Evolutionary conservation across 208 protist species (phyloP).

Genomic region (Trypanosoma cruzi): DNA sequence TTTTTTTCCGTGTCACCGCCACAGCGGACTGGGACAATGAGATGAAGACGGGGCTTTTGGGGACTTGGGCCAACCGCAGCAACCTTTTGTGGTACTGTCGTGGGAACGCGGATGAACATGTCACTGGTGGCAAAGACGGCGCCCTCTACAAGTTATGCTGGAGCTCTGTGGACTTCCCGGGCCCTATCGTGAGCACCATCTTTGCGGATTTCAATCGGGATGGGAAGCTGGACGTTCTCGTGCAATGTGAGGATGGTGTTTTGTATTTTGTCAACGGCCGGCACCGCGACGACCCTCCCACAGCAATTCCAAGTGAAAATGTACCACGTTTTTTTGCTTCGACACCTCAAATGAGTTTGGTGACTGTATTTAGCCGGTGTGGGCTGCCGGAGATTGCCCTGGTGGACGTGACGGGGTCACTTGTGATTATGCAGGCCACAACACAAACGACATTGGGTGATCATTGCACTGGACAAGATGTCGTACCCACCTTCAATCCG

Average conservation of each 20-base stretch:
- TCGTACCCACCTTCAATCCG: conserved; percentile 5
- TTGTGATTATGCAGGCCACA: conserved; percentile 17
- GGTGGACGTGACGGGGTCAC: conserved; percentile 18
- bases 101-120: not conserved
- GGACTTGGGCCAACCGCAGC: conserved; percentile 16
- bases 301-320: not conserved
- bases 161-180: conserved; percentile 14
- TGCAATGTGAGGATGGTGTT: conserved; percentile 45
- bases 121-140: not conserved
- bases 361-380: conserved; percentile 16
- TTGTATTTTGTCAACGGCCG: conserved; percentile 36
- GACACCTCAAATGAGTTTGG: conserved; percentile 28
- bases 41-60: conserved; percentile 21
- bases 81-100: conserved; percentile 29
- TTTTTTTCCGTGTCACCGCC: conserved; percentile 14
- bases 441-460: conserved; percentile 1
- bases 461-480: conserved; percentile 2
- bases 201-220: conserved; percentile 41
- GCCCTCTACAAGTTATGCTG: conserved; percentile 14
- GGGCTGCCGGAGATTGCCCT: conserved; percentile 29
- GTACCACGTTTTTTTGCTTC: not conserved
- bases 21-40: conserved; percentile 23
- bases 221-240: conserved; percentile 42
- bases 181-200: conserved; percentile 47
- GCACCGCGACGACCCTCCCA: conserved; percentile 5